phyloP scores from a whole-genome alignment of 257 asterid genomes.

The Ophiorrhiza pumila region DNA sequence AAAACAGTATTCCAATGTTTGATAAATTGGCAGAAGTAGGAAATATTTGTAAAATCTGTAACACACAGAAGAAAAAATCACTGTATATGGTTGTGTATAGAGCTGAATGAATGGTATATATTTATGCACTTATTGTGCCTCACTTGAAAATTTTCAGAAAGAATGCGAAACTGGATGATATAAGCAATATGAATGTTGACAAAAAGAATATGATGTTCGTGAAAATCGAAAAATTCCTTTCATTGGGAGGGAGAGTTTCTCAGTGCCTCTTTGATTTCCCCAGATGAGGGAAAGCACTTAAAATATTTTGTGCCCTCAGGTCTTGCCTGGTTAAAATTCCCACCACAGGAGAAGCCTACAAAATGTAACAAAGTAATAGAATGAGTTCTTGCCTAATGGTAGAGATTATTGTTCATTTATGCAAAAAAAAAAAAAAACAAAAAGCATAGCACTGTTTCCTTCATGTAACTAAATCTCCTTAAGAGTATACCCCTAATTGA shows the following conservation, averaged over 20 bases:
- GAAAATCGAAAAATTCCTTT: background rate
- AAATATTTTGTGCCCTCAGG: conserved; percentile 74
- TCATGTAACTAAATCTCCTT: too few relatives aligned
- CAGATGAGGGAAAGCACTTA: conserved; percentile 70
- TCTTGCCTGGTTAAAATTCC: conserved; percentile 96
- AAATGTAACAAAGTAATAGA: background rate
- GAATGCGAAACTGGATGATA: conserved; percentile 4
- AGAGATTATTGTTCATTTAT: background rate
- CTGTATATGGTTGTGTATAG: background rate
- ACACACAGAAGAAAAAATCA: background rate
- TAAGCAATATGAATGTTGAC: background rate
- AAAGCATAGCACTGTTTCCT: too few relatives aligned
- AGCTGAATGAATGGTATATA: background rate
- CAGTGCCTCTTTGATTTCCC: conserved; percentile 49
- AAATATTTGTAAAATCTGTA: background rate
- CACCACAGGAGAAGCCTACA: conserved; percentile 66
- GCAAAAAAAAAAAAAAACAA: too few relatives aligned
- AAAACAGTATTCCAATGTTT: background rate
- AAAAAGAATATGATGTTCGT: background rate
- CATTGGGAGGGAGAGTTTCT: conserved; percentile 25
- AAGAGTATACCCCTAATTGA: too few relatives aligned
- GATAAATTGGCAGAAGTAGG: background rate
- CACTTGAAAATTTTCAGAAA: conserved; percentile 12
- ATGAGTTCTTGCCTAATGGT: too few relatives aligned
- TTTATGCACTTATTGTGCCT: background rate